Conservation (phyloP, 495 filamentous ascomycete genomes). For the Aspergillus heteromorphus region DNA sequence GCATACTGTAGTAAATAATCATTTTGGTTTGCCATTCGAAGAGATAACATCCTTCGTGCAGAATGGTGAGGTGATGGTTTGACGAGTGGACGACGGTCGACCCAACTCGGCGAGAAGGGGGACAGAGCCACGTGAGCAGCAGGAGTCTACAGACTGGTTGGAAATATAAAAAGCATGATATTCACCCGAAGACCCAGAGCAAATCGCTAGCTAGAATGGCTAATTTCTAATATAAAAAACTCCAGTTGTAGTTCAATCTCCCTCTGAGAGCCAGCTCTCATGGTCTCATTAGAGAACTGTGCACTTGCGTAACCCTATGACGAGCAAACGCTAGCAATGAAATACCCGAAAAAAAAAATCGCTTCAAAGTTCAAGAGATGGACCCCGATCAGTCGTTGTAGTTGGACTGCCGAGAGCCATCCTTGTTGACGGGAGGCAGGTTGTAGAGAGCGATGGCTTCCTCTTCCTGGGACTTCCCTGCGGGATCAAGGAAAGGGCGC, state of each 20-base stretch:
- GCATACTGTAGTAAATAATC: slow-evolving; percentile 40
- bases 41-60: not conserved
- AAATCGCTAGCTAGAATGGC: not conserved
- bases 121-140: not conserved
- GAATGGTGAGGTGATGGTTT: not conserved
- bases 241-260: not conserved
- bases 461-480: slow-evolving; percentile 55
- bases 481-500: slow-evolving; percentile 47
- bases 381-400: slow-evolving; percentile 50
- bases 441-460: slow-evolving; percentile 45
- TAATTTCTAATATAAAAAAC: not conserved
- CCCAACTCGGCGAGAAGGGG: not conserved
- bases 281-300: not conserved
- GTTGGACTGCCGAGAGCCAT: slow-evolving; percentile 55
- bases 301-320: not conserved
- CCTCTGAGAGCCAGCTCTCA: not conserved
- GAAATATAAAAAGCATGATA: not conserved
- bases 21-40: slow-evolving; percentile 13
- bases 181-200: not conserved
- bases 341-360: not conserved
- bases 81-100: too few species aligned
- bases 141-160: not conserved
- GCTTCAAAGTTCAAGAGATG: not conserved
- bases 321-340: not conserved
- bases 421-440: slow-evolving; percentile 52